These are phyloP conservation scores for Fusarium scirpi DNA, from an alignment of 2,329 filamentous ascomycete genomes.

Conservation along the genomic window DNA sequence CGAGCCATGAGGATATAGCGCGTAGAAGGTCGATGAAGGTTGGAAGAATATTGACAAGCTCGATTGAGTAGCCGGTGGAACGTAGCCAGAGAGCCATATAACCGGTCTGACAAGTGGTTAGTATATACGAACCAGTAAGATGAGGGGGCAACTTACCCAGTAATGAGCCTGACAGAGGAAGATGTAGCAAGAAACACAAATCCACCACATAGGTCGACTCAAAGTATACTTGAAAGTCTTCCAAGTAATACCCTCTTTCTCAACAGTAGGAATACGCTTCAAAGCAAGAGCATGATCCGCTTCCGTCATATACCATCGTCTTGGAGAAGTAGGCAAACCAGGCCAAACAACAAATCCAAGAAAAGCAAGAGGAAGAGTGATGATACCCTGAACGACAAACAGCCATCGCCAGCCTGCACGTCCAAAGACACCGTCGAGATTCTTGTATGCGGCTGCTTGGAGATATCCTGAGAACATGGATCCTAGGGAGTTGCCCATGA, in stretches of 20 bases:
- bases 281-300: not conserved
- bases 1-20: not conserved
- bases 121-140: rapidly evolving
- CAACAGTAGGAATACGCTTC: not conserved
- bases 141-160: not conserved
- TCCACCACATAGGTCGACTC: slow-evolving; percentile 11
- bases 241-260: not conserved
- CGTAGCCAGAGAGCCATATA: slow-evolving; percentile 1
- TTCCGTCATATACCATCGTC: slow-evolving; percentile 2
- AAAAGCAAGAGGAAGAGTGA: not conserved
- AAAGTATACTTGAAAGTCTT: slow-evolving; percentile 1
- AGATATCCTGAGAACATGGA: slow-evolving; percentile 7
- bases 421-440: not conserved
- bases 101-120: not conserved
- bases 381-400: slow-evolving; percentile 2
- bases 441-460: slow-evolving; percentile 5
- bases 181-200: slow-evolving; percentile 1
- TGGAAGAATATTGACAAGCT: not conserved
- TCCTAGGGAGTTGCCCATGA: not conserved
- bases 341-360: slow-evolving; percentile 4
- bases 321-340: not conserved
- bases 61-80: not conserved
- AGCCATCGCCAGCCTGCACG: slow-evolving; percentile 15
- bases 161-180: not conserved
- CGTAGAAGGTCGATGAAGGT: not conserved